These are phyloP conservation scores for Nothophaeocryptopus gaeumannii DNA, from an alignment of 2,329 filamentous ascomycete species.

Conservation along the genomic window DNA sequence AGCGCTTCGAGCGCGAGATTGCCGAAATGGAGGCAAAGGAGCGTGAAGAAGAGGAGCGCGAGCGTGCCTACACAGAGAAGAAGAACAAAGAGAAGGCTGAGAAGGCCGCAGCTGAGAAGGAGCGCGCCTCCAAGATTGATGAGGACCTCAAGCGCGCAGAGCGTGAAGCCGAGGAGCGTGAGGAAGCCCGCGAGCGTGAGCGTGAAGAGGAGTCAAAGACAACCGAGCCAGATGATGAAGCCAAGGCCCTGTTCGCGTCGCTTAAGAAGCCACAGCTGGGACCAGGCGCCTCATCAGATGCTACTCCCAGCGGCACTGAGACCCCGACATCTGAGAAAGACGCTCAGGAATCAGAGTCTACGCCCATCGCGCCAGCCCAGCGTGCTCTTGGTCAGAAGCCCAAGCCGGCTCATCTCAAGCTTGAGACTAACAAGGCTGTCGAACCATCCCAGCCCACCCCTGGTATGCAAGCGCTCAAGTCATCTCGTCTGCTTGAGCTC, in stretches of 20 bases:
- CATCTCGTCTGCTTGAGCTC: slow-evolving; percentile 80
- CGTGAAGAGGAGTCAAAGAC: slow-evolving; percentile 25
- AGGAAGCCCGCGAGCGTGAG: slow-evolving; percentile 43
- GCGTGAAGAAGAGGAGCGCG: slow-evolving; percentile 25
- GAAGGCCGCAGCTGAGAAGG: slow-evolving; percentile 62
- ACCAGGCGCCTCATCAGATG: slow-evolving; percentile 38
- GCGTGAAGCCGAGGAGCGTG: slow-evolving; percentile 49
- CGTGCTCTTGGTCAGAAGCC: slow-evolving; percentile 59
- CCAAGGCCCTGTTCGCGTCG: slow-evolving; percentile 48
- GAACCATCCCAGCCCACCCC: slow-evolving; percentile 92
- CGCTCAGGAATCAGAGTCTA: slow-evolving; percentile 19
- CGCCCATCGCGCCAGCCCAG: slow-evolving; percentile 23
- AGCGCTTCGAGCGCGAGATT: slow-evolving; percentile 56
- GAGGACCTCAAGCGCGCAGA: slow-evolving; percentile 49
- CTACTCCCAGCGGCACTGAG: slow-evolving; percentile 30
- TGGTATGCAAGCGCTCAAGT: slow-evolving; percentile 88
- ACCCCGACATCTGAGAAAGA: slow-evolving; percentile 44
- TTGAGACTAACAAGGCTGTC: slow-evolving; percentile 79
- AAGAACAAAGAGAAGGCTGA: slow-evolving; percentile 62
- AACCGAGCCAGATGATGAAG: slow-evolving; percentile 34
- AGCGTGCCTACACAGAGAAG: slow-evolving; percentile 45
- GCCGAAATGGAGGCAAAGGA: slow-evolving; percentile 51
- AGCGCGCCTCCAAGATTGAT: slow-evolving; percentile 54
- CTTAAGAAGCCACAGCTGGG: slow-evolving; percentile 51
- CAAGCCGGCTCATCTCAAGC: slow-evolving; percentile 86